Evolutionary conservation across 2,329 filamentous ascomycete genomes (phyloP), one percentile per base, ranked within the genome.

Genomic region (Neobulgaria alba): DNA sequence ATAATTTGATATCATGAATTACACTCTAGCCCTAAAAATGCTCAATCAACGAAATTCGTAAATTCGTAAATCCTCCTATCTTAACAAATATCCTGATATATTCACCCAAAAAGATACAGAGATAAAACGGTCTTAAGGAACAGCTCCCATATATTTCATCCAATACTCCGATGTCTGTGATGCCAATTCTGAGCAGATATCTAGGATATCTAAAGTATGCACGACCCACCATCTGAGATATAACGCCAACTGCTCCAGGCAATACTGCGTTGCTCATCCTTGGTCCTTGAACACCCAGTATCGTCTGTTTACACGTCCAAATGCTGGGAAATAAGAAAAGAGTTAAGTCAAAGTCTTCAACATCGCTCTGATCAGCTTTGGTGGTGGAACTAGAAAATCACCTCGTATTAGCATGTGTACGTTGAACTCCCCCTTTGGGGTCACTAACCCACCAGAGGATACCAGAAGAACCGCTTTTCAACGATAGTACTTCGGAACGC

Each of bases 301-400:
- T 12, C 23, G 23, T 12, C 23, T 7, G 23, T 26, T 7, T 12
- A 7, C 23, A 26, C 12, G 23, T 12, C 23, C 23, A 26, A 12
- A 26, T 26, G 23, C 23, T 12, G 23, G 7, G 23, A 12, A 26
- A n/a, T n/a, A 26, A 26, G 23, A 26, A 26, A 7, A 7, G 10
- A 20, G n/a, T 47, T 43, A 85, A 35, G 80, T 86, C 50, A 85
- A 63, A 38, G 80, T 85, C 39, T 73, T 73, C 62, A 86, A 67
- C 80, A 85, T 84, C 38, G 79, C 79, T 56, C 74, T 76, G 60
- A 86, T 62, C 48, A 84, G 62, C 42, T 65, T 68, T 42, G 81
- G 76, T 47, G 74, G 73, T 36, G 81, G 79, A 56, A 72, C 81
- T 85, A 61, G 41, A 46, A 31, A 45, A 33, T n/a, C 43, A 33